Percentiles rank a stretch among this genome's conserved stretches.
Conservation (phyloP, 768 basidiomycete species). For the Rhizopogon roseolus region DNA sequence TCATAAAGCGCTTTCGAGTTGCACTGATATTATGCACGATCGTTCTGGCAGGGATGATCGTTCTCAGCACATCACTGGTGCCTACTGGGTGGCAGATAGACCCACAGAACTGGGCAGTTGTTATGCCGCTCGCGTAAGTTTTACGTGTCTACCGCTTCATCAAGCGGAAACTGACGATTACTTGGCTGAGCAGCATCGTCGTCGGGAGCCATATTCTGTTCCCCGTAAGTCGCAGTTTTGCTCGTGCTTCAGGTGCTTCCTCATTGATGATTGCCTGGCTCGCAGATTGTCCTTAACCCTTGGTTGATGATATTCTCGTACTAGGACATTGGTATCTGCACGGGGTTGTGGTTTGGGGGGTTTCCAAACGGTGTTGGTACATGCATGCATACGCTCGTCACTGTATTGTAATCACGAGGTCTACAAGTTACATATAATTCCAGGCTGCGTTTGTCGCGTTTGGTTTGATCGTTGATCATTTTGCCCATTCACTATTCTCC, state of each 20-base stretch:
- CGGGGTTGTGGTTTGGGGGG: too few relatives aligned
- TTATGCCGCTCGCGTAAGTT: conserved; percentile 68
- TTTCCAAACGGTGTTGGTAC: neutral
- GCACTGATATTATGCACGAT: conserved; percentile 52
- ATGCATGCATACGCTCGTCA: neutral
- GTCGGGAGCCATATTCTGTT: conserved; percentile 65
- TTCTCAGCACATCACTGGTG: conserved; percentile 51
- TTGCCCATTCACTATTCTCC: too few relatives aligned
- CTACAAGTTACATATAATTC: neutral
- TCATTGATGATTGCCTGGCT: conserved; percentile 28
- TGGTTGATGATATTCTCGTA: conserved; percentile 85
- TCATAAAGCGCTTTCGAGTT: conserved; percentile 73
- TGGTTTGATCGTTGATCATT: too few relatives aligned
- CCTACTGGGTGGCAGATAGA: conserved; percentile 63
- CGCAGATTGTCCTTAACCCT: conserved; percentile 79
- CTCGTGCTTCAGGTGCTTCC: neutral
- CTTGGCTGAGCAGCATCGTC: conserved; percentile 39
- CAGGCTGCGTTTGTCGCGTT: too few relatives aligned
- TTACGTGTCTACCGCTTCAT: conserved; percentile 12
- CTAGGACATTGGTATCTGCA: neutral
- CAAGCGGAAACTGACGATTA: neutral
- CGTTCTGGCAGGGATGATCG: conserved; percentile 46
- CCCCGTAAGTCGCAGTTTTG: conserved; percentile 50
- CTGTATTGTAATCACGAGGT: neutral
- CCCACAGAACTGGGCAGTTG: conserved; percentile 64